Evolutionary conservation across 2,329 filamentous ascomycete species (phyloP).

Genomic region (Colletotrichum incanum): DNA sequence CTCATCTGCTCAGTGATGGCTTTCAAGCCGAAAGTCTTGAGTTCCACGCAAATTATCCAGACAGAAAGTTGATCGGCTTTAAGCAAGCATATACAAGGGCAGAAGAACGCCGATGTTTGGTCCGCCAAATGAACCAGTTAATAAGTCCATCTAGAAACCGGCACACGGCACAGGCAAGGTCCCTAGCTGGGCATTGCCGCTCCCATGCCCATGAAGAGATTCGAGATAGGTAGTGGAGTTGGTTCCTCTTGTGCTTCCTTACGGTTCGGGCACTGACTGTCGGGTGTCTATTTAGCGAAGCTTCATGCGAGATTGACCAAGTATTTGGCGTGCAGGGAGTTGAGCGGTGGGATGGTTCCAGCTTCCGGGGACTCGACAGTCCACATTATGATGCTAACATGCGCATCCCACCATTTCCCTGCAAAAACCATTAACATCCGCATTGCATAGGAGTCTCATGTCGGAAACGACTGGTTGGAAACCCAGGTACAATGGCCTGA

Average conservation of each 20-base stretch:
- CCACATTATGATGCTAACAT: background rate
- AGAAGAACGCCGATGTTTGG: background rate
- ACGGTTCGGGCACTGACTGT: background rate
- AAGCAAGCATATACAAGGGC: background rate
- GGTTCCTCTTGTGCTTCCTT: too few relatives aligned
- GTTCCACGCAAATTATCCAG: too few relatives aligned
- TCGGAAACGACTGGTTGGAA: slow-evolving; percentile 9
- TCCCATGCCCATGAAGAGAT: background rate
- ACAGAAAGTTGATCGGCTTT: background rate
- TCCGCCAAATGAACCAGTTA: background rate
- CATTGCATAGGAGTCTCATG: background rate
- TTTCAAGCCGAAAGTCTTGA: too few relatives aligned
- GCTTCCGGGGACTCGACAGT: background rate
- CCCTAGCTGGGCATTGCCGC: background rate
- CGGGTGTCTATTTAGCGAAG: background rate
- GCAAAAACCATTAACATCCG: background rate
- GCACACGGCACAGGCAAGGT: background rate
- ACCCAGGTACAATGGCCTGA: slow-evolving; percentile 1
- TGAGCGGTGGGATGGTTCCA: background rate
- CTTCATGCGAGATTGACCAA: background rate
- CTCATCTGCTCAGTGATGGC: background rate
- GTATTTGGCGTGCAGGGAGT: background rate
- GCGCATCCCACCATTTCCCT: background rate
- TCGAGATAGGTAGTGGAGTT: background rate
- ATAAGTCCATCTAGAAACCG: background rate